A percentile compares a stretch with the other conserved stretches of the same genome.
phyloP scores from a whole-genome alignment of 225 moss, liverwort and hornwort species.

The Straminergon stramineum region DNA sequence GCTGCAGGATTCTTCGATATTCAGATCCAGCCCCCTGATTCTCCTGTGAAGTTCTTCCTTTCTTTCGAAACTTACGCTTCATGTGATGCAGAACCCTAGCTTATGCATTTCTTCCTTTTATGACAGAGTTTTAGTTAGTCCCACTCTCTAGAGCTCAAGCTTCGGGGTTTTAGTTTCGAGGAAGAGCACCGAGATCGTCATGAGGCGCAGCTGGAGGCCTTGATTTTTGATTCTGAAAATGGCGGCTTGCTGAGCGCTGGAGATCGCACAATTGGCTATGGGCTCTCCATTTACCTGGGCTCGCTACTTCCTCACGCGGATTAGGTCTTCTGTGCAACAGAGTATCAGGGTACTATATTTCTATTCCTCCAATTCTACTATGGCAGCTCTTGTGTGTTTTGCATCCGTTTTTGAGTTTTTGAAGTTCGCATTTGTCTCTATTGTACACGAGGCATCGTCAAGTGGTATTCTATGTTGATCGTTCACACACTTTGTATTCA shows the following conservation, averaged over 20 bases:
- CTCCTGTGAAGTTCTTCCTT: background rate
- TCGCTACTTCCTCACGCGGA: conserved; percentile 76
- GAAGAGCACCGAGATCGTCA: background rate
- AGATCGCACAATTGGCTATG: conserved; percentile 14
- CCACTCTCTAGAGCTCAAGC: background rate
- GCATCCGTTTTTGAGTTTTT: background rate
- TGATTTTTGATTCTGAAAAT: background rate
- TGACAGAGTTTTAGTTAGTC: background rate
- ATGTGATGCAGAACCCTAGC: background rate
- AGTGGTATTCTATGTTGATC: background rate
- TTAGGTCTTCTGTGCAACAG: conserved; percentile 75
- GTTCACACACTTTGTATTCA: background rate
- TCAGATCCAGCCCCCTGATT: background rate
- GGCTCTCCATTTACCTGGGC: conserved; percentile 63
- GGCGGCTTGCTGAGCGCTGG: conserved; percentile 6
- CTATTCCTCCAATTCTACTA: background rate
- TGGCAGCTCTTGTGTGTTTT: background rate
- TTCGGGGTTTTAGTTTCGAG: background rate
- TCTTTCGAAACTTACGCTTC: background rate
- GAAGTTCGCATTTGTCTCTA: background rate
- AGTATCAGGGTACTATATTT: conserved; percentile 59
- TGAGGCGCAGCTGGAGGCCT: conserved; percentile 10
- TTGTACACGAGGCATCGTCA: background rate
- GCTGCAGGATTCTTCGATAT: background rate
- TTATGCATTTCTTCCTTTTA: too few relatives aligned